These are phyloP conservation scores for Boletellus sp. DNA, from an alignment of 768 basidiomycete species.

Conservation along the genomic window DNA sequence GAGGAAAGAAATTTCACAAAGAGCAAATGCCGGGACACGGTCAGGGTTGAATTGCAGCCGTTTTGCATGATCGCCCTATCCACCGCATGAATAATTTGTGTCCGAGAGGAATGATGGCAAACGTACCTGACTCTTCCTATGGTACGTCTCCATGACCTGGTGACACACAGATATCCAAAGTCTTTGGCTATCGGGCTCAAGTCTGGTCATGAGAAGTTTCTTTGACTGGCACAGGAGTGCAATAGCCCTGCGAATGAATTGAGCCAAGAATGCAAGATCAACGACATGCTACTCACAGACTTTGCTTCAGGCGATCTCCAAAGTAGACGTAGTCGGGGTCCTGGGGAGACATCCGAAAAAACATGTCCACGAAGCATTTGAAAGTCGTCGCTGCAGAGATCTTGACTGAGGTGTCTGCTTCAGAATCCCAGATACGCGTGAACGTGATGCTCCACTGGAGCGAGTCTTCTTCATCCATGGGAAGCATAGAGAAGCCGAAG, in stretches of 20 bases:
- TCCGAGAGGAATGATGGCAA: not conserved
- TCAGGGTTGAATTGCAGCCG: conserved; percentile 47
- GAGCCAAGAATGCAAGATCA: not conserved
- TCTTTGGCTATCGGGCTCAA: conserved; percentile 58
- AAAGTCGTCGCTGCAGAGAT: conserved; percentile 54
- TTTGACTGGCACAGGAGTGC: conserved; percentile 46
- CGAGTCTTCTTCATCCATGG: conserved; percentile 38
- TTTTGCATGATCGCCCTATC: conserved; percentile 42
- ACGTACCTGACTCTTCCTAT: conserved; percentile 46
- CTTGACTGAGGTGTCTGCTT: conserved; percentile 63
- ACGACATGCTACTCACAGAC: conserved; percentile 40
- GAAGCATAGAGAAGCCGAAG: conserved; percentile 51
- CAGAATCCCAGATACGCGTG: conserved; percentile 57
- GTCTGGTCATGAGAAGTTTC: conserved; percentile 56
- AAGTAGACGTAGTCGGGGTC: conserved; percentile 38
- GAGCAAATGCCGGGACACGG: conserved; percentile 59
- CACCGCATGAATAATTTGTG: conserved; percentile 4
- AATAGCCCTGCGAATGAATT: conserved; percentile 14
- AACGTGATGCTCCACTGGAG: conserved; percentile 45
- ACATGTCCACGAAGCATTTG: conserved; percentile 40
- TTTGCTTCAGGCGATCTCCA: conserved; percentile 43
- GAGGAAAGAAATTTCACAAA: conserved; percentile 71
- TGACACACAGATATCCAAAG: conserved; percentile 66
- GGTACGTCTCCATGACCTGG: conserved; percentile 56
- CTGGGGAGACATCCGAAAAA: conserved; percentile 40